phyloP scores from a whole-genome alignment of 331 rosid genomes.

The Ulmus americana region DNA sequence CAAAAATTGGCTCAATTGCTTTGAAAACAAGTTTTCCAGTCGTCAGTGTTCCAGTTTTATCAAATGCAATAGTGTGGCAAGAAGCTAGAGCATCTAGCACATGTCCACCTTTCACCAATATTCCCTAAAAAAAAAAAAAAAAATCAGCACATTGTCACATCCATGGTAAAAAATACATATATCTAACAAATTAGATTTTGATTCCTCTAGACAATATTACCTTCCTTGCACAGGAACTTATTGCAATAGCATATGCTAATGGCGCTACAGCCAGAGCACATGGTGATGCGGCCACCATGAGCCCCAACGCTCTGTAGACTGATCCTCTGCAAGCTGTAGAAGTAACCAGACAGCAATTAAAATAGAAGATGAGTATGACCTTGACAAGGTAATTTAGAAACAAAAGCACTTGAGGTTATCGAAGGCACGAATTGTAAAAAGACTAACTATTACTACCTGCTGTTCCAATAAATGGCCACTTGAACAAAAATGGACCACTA shows the following conservation, averaged over 20 bases:
- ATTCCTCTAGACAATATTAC: conserved; percentile 30
- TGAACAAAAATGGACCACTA: conserved; percentile 79
- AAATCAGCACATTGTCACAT: neutral
- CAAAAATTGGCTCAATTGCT: conserved; percentile 93
- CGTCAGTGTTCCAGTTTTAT: conserved; percentile 95
- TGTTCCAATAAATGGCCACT: conserved; percentile 89
- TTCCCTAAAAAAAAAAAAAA: conserved; percentile 50
- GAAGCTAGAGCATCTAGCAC: conserved; percentile 93
- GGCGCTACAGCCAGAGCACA: conserved; percentile 99
- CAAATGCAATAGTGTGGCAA: conserved; percentile 88
- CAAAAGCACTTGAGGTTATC: neutral
- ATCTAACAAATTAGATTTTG: neutral
- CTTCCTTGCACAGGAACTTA: conserved; percentile 89
- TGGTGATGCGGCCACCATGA: conserved; percentile 98
- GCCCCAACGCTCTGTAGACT: conserved; percentile 86
- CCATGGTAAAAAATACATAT: neutral
- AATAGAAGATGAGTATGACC: conserved; percentile 19
- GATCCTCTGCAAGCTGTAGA: conserved; percentile 92
- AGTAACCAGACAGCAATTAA: conserved; percentile 28
- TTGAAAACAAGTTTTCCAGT: conserved; percentile 88
- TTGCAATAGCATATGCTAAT: conserved; percentile 90
- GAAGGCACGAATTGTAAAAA: conserved; percentile 1
- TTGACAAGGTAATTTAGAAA: neutral
- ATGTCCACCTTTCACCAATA: conserved; percentile 92
- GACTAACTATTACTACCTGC: conserved; percentile 42